phyloP scores from a whole-genome alignment of 2,329 filamentous ascomycete species.

The Arthrinium phaeospermum region DNA sequence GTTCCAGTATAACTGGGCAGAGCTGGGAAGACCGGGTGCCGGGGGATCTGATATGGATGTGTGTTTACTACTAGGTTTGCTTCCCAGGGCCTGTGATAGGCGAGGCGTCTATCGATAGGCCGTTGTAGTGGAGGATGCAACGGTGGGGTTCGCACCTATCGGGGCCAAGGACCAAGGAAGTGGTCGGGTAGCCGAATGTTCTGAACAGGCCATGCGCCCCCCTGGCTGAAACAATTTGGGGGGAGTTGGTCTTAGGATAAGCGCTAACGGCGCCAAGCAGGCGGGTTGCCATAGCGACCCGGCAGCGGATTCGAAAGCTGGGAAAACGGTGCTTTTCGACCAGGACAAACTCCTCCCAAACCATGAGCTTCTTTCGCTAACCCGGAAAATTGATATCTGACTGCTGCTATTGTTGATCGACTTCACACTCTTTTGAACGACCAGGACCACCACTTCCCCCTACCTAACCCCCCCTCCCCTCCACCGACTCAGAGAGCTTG shows the following conservation, averaged over 20 bases:
- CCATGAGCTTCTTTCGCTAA: not conserved
- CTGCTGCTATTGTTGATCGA: constrained; percentile 10
- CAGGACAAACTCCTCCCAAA: not conserved
- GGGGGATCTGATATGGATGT: constrained; percentile 14
- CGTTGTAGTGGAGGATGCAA: constrained; percentile 8
- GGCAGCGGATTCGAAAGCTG: not conserved
- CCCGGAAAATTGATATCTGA: constrained; percentile 11
- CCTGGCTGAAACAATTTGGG: not conserved
- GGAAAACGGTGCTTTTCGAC: not conserved
- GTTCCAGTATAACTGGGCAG: constrained; percentile 10
- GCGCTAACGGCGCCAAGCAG: not conserved
- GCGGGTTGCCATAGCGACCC: not conserved
- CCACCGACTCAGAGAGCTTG: constrained; percentile 10
- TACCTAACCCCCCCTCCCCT: not conserved
- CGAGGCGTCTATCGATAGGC: not conserved
- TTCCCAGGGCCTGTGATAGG: constrained; percentile 3
- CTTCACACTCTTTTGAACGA: constrained; percentile 2
- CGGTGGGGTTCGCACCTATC: not conserved
- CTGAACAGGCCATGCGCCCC: not conserved
- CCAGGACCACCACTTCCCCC: not conserved
- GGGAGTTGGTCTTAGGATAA: not conserved
- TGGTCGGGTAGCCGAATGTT: not conserved
- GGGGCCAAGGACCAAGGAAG: not conserved
- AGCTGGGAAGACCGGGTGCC: not conserved
- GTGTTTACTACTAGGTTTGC: not conserved